Conservation (phyloP, 306 rosid genomes). For the Psophocarpus tetragonolobus region DNA sequence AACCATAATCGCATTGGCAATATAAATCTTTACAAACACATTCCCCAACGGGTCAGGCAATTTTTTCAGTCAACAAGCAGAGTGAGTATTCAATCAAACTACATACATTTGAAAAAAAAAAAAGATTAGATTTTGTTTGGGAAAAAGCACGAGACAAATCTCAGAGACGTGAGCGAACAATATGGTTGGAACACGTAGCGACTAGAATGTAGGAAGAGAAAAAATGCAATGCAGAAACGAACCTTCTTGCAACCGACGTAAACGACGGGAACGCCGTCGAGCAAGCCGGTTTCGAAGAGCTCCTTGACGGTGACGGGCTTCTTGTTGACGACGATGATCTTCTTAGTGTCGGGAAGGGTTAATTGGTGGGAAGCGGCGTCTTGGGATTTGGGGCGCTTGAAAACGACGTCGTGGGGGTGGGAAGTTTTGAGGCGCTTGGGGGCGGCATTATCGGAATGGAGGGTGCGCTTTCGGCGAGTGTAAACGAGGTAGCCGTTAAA, state of each 20-base stretch:
- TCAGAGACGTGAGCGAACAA: background rate
- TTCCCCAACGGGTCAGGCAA: background rate
- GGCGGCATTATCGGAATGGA: conserved; percentile 36
- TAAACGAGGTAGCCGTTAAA: conserved; percentile 83
- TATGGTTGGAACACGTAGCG: background rate
- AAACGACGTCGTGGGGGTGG: conserved; percentile 27
- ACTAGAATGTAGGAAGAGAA: background rate
- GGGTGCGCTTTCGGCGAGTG: conserved; percentile 58
- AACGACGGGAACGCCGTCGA: conserved; percentile 87
- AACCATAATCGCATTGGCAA: background rate
- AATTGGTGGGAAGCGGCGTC: background rate
- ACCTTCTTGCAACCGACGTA: conserved; percentile 95
- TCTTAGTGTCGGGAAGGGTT: too few relatives aligned
- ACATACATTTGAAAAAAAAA: background rate
- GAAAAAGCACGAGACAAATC: background rate
- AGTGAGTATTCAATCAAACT: background rate
- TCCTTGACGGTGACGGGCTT: conserved; percentile 78
- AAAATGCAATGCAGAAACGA: background rate
- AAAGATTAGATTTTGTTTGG: background rate
- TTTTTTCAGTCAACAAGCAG: background rate
- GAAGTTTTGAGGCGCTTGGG: conserved; percentile 22
- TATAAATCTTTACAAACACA: background rate
- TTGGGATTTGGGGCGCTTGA: conserved; percentile 28
- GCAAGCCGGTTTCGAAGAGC: conserved; percentile 88
- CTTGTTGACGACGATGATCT: conserved; percentile 49